These are phyloP conservation scores for Erythrophleum ivorense DNA, from an alignment of 331 rosid species.

Conservation along the genomic window DNA sequence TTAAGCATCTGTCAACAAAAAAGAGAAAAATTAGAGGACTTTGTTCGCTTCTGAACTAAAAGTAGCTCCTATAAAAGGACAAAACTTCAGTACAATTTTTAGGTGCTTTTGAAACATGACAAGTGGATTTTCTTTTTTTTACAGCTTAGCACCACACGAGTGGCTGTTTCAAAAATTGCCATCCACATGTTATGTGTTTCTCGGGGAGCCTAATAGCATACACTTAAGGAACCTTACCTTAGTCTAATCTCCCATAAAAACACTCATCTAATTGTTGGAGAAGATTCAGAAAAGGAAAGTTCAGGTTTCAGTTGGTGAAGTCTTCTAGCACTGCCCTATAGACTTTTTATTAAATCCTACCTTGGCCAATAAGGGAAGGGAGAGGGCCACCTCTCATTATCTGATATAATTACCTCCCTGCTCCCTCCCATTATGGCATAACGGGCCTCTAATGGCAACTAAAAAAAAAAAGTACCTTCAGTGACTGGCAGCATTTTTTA, in stretches of 20 bases:
- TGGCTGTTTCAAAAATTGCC: background rate
- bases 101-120: background rate
- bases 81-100: background rate
- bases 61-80: background rate
- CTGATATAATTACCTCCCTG: background rate
- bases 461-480: conserved; percentile 58
- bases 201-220: background rate
- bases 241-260: background rate
- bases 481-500: conserved; percentile 62
- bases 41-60: background rate
- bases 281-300: background rate
- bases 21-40: conserved; percentile 1
- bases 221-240: background rate
- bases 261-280: background rate
- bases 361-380: background rate
- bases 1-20: conserved; percentile 66
- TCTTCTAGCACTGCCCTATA: background rate
- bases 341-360: background rate
- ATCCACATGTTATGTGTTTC: background rate
- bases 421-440: too few relatives aligned
- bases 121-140: background rate
- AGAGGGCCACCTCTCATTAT: background rate
- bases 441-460: conserved; percentile 7
- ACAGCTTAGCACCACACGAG: background rate
- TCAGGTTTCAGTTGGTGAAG: background rate